Evolutionary conservation across 1,284 basidiomycete species (phyloP).

Genomic region (Rhodotorula sp.): DNA sequence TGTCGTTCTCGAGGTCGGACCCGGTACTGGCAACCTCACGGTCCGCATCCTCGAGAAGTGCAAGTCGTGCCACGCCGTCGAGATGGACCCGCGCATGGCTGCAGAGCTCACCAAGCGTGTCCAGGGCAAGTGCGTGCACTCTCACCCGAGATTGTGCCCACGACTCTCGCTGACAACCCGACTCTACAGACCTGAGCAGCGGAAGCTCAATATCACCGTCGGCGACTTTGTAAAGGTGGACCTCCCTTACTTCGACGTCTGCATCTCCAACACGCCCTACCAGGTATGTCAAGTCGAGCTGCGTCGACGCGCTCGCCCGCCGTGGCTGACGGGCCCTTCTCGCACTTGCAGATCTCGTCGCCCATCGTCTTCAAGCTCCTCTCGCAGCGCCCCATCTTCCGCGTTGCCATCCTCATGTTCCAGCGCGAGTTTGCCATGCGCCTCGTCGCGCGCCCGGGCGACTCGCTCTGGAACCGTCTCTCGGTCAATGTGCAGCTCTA

Average conservation of each 20-base stretch:
- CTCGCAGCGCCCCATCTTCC: slow-evolving; percentile 90
- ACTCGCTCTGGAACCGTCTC: slow-evolving; percentile 88
- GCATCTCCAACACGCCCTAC: slow-evolving; percentile 98
- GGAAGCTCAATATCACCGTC: slow-evolving; percentile 89
- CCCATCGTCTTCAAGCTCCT: slow-evolving; percentile 95
- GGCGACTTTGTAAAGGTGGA: slow-evolving; percentile 98
- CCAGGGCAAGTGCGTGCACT: slow-evolving; percentile 76
- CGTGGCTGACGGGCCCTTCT: background rate
- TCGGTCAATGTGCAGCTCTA: slow-evolving; percentile 97
- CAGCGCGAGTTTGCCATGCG: slow-evolving; percentile 96
- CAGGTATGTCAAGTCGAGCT: slow-evolving; percentile 57
- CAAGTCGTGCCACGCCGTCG: slow-evolving; percentile 88
- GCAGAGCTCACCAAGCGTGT: slow-evolving; percentile 96
- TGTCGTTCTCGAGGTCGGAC: slow-evolving; percentile 95
- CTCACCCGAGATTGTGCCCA: background rate
- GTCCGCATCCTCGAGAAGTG: slow-evolving; percentile 91
- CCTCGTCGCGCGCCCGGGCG: slow-evolving; percentile 81
- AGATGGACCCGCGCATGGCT: slow-evolving; percentile 99
- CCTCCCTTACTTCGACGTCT: slow-evolving; percentile 96
- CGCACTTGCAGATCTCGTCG: slow-evolving; percentile 74
- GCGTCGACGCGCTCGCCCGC: background rate
- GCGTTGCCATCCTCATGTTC: slow-evolving; percentile 97
- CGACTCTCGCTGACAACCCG: background rate
- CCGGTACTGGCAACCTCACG: slow-evolving; percentile 96
- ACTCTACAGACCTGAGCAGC: slow-evolving; percentile 76